A percentile compares a stretch with the other conserved stretches of the same genome.
These are phyloP conservation scores for Senna tora DNA, from an alignment of 306 rosid species.

Conservation along the genomic window DNA sequence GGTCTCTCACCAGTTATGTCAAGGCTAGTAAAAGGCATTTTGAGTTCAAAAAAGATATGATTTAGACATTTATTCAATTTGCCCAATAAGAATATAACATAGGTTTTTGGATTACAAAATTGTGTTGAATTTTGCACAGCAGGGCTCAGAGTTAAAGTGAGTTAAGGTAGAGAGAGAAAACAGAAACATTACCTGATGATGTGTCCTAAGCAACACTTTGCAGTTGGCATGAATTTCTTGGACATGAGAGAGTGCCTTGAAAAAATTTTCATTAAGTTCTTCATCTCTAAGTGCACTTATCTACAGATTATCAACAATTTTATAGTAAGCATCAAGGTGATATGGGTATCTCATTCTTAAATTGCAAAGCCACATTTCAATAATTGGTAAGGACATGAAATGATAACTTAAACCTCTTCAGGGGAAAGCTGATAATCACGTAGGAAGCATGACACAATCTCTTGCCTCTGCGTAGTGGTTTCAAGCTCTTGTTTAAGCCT, in stretches of 20 bases:
- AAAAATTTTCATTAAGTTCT: conserved; percentile 72
- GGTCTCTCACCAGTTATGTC: conserved; percentile 24
- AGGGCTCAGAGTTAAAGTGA: conserved; percentile 18
- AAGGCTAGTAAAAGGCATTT: conserved; percentile 22
- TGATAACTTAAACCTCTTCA: conserved; percentile 63
- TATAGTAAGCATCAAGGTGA: conserved; percentile 28
- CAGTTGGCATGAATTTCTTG: conserved; percentile 96
- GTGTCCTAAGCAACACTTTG: conserved; percentile 87
- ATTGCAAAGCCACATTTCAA: conserved; percentile 23
- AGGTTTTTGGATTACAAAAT: neutral
- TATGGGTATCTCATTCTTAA: conserved; percentile 13
- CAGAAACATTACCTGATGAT: conserved; percentile 76
- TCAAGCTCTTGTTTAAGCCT: conserved; percentile 87
- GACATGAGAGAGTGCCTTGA: conserved; percentile 94
- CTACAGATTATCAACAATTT: conserved; percentile 48
- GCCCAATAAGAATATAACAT: neutral
- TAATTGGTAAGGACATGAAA: conserved; percentile 25
- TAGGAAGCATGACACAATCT: conserved; percentile 83
- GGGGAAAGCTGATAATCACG: conserved; percentile 92
- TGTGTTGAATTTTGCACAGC: conserved; percentile 8
- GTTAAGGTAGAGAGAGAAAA: conserved; percentile 20
- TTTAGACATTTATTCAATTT: neutral
- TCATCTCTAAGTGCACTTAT: conserved; percentile 88
- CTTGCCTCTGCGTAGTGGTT: conserved; percentile 83
- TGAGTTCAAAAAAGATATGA: conserved; percentile 10